Base-by-base conservation (phyloP, 768 basidiomycete species). In the Filobasidium floriforme region DNA sequence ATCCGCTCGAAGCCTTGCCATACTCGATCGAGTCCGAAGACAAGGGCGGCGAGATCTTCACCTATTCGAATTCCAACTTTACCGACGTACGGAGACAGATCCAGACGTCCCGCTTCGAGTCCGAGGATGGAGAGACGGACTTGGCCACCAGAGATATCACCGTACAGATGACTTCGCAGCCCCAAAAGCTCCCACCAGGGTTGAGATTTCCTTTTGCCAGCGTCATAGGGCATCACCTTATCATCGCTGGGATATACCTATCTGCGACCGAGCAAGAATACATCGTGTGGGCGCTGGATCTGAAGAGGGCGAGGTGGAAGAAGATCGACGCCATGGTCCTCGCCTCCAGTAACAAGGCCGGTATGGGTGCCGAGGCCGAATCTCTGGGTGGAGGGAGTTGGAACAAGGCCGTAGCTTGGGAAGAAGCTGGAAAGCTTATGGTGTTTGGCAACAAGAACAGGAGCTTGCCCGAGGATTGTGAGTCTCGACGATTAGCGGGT, bases 141-240 rank as follows among this genome's bases (percentile, higher is more conserved):
- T 29, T 49, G 43, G 15, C 18, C 22, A 61, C 60, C n/a, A 44
- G 40, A 3, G 24, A 41, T 19, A 61, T 44, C 18, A 61, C 60
- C 7, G 9, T 7, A 7, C 54, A 57, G 69, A 51, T 71, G 69
- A 43, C 26, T 14, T 24, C 52, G 52, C 54, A 51, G 14, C 65
- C 72, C 0, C 72, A 28, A 29, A 7, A 15, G 0, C 88, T 91
- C 71, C 94, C 94, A 24, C 94, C 96, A 0, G 94, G 94, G 14
- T 85, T 98, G 52, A 88, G 94, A 10, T 99, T 99, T 81, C 94
- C 94, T 7, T 89, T 92, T 0, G 94, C 93, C 22, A 90, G 91
- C 40, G 87, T 97, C 68, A 81, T 96, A 7, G 96, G 93, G 37
- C 86, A 86, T 40, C 70, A 76, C 77, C 85, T 99, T 75, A 88